Evolutionary conservation across 345 rosid species (phyloP).

Genomic region (Corchorus capsularis): DNA sequence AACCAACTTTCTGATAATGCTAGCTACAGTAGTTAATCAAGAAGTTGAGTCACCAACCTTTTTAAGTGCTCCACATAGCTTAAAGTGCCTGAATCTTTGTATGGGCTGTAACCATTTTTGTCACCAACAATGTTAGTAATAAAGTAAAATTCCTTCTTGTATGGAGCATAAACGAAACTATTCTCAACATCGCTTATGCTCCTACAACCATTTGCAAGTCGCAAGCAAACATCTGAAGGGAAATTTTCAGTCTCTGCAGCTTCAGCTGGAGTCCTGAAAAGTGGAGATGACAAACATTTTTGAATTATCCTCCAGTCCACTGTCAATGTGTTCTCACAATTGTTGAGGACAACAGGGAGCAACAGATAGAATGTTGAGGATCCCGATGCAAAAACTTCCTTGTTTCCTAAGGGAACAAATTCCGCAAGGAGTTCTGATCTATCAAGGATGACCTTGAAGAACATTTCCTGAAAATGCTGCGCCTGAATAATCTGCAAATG

Average conservation of each 20-base stretch:
- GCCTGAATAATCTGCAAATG: constrained; percentile 64
- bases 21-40: not conserved
- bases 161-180: constrained; percentile 65
- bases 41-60: constrained; percentile 50
- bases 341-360: constrained; percentile 60
- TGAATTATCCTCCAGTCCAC: constrained; percentile 69
- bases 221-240: constrained; percentile 37
- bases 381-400: constrained; percentile 39
- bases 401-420: constrained; percentile 55
- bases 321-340: constrained; percentile 31
- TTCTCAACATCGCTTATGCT: constrained; percentile 57
- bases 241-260: constrained; percentile 27
- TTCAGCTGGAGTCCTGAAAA: constrained; percentile 50
- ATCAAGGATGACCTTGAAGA: constrained; percentile 72
- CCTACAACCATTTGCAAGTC: constrained; percentile 68
- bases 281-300: constrained; percentile 80
- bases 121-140: constrained; percentile 42
- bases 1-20: constrained; percentile 15
- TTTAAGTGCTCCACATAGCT: constrained; percentile 53
- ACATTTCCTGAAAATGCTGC: constrained; percentile 75
- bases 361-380: constrained; percentile 71
- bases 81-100: constrained; percentile 35
- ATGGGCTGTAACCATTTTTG: constrained; percentile 55
- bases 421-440: constrained; percentile 54
- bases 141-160: constrained; percentile 65